These are phyloP conservation scores for Xylariaceae sp. DNA, from an alignment of 2,329 filamentous ascomycete genomes.

Conservation along the genomic window DNA sequence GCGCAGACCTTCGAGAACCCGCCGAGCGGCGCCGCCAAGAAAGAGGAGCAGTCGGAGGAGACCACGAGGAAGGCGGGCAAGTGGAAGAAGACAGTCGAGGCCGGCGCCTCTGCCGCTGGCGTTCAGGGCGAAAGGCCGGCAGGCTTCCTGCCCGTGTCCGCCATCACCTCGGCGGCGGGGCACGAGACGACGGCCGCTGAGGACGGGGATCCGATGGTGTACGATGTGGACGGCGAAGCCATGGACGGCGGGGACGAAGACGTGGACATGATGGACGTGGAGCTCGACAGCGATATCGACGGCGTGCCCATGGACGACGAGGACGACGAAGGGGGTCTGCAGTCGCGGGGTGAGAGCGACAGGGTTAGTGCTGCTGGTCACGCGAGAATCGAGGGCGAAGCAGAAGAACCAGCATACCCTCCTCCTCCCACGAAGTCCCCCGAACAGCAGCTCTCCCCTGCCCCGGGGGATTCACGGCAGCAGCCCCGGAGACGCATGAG, in stretches of 20 bases:
- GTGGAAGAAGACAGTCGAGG: constrained; percentile 49
- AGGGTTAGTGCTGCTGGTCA: too few relatives aligned
- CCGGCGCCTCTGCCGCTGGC: constrained; percentile 19
- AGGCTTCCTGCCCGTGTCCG: constrained; percentile 20
- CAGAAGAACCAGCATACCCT: constrained; percentile 23
- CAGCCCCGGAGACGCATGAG: constrained; percentile 55
- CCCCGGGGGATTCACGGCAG: too few relatives aligned
- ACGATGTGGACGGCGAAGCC: constrained; percentile 37
- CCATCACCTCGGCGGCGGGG: constrained; percentile 10
- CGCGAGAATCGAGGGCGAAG: too few relatives aligned
- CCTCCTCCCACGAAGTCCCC: too few relatives aligned
- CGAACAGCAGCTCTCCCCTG: too few relatives aligned
- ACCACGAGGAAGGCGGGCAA: constrained; percentile 30
- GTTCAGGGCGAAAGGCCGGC: constrained; percentile 8
- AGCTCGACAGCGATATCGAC: constrained; percentile 40
- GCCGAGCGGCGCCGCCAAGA: constrained; percentile 44
- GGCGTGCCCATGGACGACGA: constrained; percentile 33
- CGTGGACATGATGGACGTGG: constrained; percentile 39
- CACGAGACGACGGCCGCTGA: constrained; percentile 31
- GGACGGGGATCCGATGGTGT: constrained; percentile 25
- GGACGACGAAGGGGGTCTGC: constrained; percentile 28
- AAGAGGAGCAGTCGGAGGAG: constrained; percentile 24
- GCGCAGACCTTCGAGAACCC: constrained; percentile 64
- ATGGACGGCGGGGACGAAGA: constrained; percentile 36
- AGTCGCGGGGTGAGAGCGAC: too few relatives aligned